Evolutionary conservation across 805 yeast species (phyloP).

Genomic region (Brettanomyces nanus): DNA sequence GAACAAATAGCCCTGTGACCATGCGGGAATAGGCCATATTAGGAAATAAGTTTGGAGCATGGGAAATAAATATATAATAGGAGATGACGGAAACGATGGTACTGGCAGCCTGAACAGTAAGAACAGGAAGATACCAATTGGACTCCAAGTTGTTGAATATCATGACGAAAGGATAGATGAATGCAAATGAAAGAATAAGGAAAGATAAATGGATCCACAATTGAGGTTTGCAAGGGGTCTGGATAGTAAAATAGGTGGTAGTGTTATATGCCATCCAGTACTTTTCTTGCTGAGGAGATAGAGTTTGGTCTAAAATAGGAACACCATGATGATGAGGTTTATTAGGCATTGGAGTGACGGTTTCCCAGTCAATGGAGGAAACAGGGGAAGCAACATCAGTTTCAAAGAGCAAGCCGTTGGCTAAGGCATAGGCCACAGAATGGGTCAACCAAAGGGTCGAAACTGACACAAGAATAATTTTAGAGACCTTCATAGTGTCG

Average conservation of each 20-base stretch:
- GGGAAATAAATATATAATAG: constrained; percentile 47
- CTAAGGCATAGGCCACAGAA: too few relatives aligned
- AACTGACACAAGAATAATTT: too few relatives aligned
- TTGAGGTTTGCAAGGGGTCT: constrained; percentile 39
- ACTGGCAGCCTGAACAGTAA: constrained; percentile 41
- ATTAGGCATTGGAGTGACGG: constrained; percentile 36
- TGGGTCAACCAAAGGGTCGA: too few relatives aligned
- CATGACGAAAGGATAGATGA: constrained; percentile 62
- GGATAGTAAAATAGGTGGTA: constrained; percentile 59
- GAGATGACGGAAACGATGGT: constrained; percentile 43
- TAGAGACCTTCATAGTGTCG: too few relatives aligned
- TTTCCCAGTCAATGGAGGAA: constrained; percentile 3
- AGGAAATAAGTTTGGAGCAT: constrained; percentile 68
- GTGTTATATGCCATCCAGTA: constrained; percentile 79
- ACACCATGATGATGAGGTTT: constrained; percentile 54
- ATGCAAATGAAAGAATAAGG: constrained; percentile 34
- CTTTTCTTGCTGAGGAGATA: constrained; percentile 61
- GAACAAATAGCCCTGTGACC: constrained; percentile 50
- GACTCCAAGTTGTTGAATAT: constrained; percentile 55
- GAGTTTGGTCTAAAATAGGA: constrained; percentile 60
- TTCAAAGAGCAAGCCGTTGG: too few relatives aligned
- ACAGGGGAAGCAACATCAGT: too few relatives aligned
- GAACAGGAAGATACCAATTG: constrained; percentile 48
- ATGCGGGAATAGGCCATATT: constrained; percentile 63
- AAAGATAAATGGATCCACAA: constrained; percentile 48